These are phyloP conservation scores for Brassica rapa DNA, from an alignment of 345 rosid genomes.

Conservation along the genomic window DNA sequence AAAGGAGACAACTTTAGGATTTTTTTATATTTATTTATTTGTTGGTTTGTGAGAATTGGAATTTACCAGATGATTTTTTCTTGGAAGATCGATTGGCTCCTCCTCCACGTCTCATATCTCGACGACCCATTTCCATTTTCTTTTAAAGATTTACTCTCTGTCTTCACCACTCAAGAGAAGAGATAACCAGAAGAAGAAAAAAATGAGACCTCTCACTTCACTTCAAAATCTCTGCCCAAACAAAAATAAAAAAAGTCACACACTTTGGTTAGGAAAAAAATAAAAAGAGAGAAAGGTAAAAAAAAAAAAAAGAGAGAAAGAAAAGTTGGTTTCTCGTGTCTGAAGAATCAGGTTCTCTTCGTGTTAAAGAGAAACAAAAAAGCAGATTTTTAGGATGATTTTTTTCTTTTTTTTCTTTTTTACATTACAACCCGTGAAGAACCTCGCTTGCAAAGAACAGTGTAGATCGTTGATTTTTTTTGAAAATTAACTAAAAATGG, in stretches of 20 bases:
- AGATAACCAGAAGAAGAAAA: not conserved
- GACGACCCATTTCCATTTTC: conserved; percentile 61
- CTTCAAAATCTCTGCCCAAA: conserved; percentile 30
- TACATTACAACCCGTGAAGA: conserved; percentile 38
- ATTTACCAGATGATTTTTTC: conserved; percentile 55
- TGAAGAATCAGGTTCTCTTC: conserved; percentile 90
- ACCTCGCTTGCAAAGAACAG: not conserved
- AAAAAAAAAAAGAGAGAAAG: conserved; percentile 20
- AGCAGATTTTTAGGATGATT: not conserved
- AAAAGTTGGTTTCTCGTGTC: conserved; percentile 58
- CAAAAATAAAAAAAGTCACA: not conserved
- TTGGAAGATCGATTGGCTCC: conserved; percentile 55
- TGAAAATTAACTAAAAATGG: not conserved
- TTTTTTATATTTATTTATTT: conserved; percentile 12
- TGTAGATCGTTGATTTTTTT: conserved; percentile 12
- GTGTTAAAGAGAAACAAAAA: conserved; percentile 45
- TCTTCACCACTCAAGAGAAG: conserved; percentile 16
- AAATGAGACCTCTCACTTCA: not conserved
- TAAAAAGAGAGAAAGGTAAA: conserved; percentile 23
- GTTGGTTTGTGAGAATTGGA: conserved; percentile 26
- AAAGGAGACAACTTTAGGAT: not conserved
- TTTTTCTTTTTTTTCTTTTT: not conserved
- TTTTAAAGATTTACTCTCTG: conserved; percentile 25
- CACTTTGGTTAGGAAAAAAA: conserved; percentile 6
- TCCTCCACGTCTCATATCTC: conserved; percentile 64